Evolutionary conservation across 768 basidiomycete genomes (phyloP).

Genomic region (Daedaleopsis sinensis): DNA sequence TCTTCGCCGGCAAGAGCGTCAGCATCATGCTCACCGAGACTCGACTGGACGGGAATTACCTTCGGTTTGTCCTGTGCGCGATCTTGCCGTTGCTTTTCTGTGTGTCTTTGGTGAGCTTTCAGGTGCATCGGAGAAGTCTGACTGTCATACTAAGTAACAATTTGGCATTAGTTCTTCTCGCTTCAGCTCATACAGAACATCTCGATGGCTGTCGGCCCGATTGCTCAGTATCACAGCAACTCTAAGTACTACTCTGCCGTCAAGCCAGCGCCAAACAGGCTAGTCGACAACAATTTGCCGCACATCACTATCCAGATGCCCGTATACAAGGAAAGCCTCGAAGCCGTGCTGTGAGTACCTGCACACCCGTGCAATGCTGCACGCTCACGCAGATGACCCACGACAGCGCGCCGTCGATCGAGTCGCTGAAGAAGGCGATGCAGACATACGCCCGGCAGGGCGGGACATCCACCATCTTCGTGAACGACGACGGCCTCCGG

Average conservation of each 20-base stretch:
- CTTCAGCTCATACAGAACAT: slow-evolving; percentile 45
- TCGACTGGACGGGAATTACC: slow-evolving; percentile 47
- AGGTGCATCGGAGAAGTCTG: neutral
- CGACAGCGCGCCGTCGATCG: slow-evolving; percentile 48
- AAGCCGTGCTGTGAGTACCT: slow-evolving; percentile 49
- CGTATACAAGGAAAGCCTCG: slow-evolving; percentile 53
- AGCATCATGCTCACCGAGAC: slow-evolving; percentile 61
- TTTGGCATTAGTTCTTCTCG: slow-evolving; percentile 36
- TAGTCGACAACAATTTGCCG: slow-evolving; percentile 46
- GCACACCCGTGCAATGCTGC: neutral
- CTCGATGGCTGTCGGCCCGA: slow-evolving; percentile 50
- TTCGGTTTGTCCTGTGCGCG: slow-evolving; percentile 46
- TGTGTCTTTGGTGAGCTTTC: slow-evolving; percentile 43
- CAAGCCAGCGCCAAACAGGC: slow-evolving; percentile 44
- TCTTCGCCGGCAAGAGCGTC: slow-evolving; percentile 67
- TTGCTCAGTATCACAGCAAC: slow-evolving; percentile 54
- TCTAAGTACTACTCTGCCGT: slow-evolving; percentile 56
- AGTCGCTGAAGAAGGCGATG: slow-evolving; percentile 61
- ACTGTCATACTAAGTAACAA: too few relatives aligned
- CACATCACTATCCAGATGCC: slow-evolving; percentile 60
- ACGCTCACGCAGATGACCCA: neutral
- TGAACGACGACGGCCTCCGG: slow-evolving; percentile 67
- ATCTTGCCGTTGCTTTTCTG: slow-evolving; percentile 46
- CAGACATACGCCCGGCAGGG: slow-evolving; percentile 68
- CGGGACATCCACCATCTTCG: slow-evolving; percentile 58